Evolutionary conservation across 805 yeast genomes (phyloP), one percentile per base, ranked within the genome.

Genomic region (Metschnikowia bowlesiae): DNA sequence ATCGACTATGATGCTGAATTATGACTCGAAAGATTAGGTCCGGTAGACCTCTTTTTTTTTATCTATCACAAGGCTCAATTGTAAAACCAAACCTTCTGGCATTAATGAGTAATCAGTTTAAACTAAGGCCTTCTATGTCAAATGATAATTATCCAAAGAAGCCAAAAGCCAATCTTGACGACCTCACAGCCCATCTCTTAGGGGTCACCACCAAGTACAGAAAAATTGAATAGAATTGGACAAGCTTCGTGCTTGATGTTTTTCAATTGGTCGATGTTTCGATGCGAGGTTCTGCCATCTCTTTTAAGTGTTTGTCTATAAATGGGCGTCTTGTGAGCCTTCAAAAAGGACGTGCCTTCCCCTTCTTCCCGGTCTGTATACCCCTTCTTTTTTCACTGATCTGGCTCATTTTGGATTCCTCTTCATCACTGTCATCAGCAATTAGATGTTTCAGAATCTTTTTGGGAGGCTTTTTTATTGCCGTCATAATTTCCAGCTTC

Each of bases 361-460:
- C 53, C 33, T 55, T 54, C 51, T 55, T 58, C 0, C 54, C 54
- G 13, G 47, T 47, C 10, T 29, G 40, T 5, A 52, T 32, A 4
- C 39, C 40, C 4, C 43, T 49, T n/a, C 44, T 49, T 37, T 55
- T 55, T 13, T 50, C 51, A 16, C 44, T 41, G 29, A 53, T 53
- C 26, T 52, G 56, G 43, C 44, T 45, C 50, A 48, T 38, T 38
- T 57, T 55, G n/a, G 55, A 51, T 33, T 56, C 60, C 41, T 61
- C 59, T 16, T 44, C 46, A 48, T 58, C 59, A 14, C 54, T 49
- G 11, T 52, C 56, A 5, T 35, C 44, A 2, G 37, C 49, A 8
- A 4, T 28, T 26, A 26, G n/a, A 32, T 31, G 32, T 18, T 34
- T 22, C 45, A 22, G 38, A 11, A 29, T 28, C 41, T 22, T 28